A percentile compares a stretch with the other conserved stretches of the same genome.
These are phyloP conservation scores for Didymella segeticola DNA, from an alignment of 2,329 filamentous ascomycete genomes.

Conservation along the genomic window DNA sequence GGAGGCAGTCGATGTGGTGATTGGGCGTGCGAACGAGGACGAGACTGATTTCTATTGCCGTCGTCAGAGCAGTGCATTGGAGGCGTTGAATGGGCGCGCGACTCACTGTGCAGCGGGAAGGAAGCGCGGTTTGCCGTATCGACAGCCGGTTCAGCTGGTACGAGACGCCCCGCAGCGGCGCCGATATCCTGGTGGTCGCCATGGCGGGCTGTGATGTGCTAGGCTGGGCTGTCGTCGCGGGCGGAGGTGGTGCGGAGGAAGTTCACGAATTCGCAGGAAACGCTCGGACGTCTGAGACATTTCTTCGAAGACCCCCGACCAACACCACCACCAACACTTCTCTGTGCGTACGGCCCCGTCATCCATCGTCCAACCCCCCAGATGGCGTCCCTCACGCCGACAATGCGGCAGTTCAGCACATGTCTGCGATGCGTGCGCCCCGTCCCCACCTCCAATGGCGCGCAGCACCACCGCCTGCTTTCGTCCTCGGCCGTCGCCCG, in stretches of 20 bases:
- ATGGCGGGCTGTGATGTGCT: constrained; percentile 41
- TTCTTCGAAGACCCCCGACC: constrained; percentile 12
- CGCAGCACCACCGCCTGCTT: constrained; percentile 52
- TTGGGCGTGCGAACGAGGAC: constrained; percentile 35
- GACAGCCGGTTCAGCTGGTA: constrained; percentile 39
- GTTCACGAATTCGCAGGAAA: constrained; percentile 7
- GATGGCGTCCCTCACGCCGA: constrained; percentile 47
- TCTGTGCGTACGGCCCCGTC: constrained; percentile 15
- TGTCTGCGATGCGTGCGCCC: constrained; percentile 46
- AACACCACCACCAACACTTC: constrained; percentile 28
- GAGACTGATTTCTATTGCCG: constrained; percentile 33
- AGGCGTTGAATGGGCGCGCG: constrained; percentile 49
- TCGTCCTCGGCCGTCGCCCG: constrained; percentile 53
- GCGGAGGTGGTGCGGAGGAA: constrained; percentile 32
- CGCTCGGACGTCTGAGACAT: constrained; percentile 7
- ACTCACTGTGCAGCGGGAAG: constrained; percentile 58
- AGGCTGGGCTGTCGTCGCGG: constrained; percentile 32
- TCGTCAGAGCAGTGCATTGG: constrained; percentile 40
- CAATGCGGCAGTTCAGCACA: constrained; percentile 41
- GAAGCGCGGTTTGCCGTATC: constrained; percentile 38
- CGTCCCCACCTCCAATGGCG: constrained; percentile 38
- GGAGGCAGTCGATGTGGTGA: constrained; percentile 54
- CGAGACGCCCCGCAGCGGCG: constrained; percentile 46
- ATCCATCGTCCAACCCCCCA: constrained; percentile 19
- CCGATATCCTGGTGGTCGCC: constrained; percentile 49